Base-by-base conservation (phyloP, 352 stramenopile genomes). In the Pythium graminicola region DNA sequence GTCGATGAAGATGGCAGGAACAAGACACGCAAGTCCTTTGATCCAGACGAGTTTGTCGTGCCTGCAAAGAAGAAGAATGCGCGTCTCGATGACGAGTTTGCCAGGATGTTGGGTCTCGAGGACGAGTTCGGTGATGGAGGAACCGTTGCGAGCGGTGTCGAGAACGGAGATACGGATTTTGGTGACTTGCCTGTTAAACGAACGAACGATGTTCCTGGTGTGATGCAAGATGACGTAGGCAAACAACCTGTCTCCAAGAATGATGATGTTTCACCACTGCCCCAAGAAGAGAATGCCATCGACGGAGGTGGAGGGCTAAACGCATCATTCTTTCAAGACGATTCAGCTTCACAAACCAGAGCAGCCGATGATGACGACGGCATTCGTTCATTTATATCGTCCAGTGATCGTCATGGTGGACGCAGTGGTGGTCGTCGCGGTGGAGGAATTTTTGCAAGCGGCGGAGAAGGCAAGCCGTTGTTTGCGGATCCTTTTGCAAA, bases 21-120 rank as follows among this genome's bases (percentile, higher is more conserved):
- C 10, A 57, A 48, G 26, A 54, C 4, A 13, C 57, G 29, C 17
- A 62, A 28, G 20, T 5, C 22, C 1, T 65, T 57, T 33, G 53
- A 67, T 54, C 26, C 61, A 7, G 50, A 64, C 36, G 60, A 75
- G 32, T 63, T 64, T 26, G 7, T 51, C 17, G 27, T 42, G 17
- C 39, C 47, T 14, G 19, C 50, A 7, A 63, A 57, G 40, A 63
- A 57, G 31, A 75, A 70, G 39, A 83, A 76, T 20, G 57, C 54
- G 8, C 56, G 38, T 10, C 61, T 88, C 6, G 71, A 86, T 40
- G 70, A 71, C 42, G 77, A 88, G 46, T 88, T 88, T 46, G 65
- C 71, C 6, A 72, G 81, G 26, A 86, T 88, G 73, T 47, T 88
- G 3, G 73, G 73, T 0, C 55, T 86, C 0, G 73, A 81, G n/a